Evolutionary conservation across 2,329 filamentous ascomycete species (phyloP).

Genomic region (Venturia asperata): DNA sequence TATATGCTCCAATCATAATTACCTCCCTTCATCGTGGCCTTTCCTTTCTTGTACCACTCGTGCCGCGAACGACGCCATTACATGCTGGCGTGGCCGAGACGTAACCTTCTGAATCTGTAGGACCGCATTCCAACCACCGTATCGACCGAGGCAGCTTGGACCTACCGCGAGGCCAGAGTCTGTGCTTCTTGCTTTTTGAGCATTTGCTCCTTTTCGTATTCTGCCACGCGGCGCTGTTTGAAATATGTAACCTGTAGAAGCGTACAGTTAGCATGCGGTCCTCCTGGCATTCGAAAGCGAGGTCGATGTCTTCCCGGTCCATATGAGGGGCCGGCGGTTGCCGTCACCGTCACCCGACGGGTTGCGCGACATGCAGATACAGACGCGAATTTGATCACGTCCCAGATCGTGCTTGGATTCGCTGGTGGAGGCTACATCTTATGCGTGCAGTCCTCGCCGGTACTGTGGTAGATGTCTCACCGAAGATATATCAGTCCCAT

Average conservation of each 20-base stretch:
- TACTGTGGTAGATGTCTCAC: too few species aligned
- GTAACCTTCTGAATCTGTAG: background rate
- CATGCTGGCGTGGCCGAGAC: background rate
- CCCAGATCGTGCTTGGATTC: background rate
- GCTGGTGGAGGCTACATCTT: background rate
- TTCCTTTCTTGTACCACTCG: background rate
- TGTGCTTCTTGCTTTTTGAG: constrained; percentile 57
- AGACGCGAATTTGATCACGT: background rate
- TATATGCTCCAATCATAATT: background rate
- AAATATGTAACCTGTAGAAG: constrained; percentile 78
- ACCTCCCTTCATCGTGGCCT: background rate
- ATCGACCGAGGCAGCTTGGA: background rate
- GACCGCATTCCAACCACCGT: background rate
- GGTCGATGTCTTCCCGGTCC: background rate
- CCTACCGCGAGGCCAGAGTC: constrained; percentile 15
- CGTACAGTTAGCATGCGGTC: constrained; percentile 2
- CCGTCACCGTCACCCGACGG: background rate
- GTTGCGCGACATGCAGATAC: background rate
- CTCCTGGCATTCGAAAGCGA: background rate
- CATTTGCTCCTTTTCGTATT: constrained; percentile 75
- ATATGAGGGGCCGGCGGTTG: background rate
- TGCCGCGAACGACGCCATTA: background rate
- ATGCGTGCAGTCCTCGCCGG: background rate
- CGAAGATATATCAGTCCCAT: background rate
- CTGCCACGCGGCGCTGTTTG: constrained; percentile 91